Percentiles rank a stretch among this genome's conserved stretches.
phyloP scores from a whole-genome alignment of 2,329 filamentous ascomycete species.

The Claviceps sp. region DNA sequence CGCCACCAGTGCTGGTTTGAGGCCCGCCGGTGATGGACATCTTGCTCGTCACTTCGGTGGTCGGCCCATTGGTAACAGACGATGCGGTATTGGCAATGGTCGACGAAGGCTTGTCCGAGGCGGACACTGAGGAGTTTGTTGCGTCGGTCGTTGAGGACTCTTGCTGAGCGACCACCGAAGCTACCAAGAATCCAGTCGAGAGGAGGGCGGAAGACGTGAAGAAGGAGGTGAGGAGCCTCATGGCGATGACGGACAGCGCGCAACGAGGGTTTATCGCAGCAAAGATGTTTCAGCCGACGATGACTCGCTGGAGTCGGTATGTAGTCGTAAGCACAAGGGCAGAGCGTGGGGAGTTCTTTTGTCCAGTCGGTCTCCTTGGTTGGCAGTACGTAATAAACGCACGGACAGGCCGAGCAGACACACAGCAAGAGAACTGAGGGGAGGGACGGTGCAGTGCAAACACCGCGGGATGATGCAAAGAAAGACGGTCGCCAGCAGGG shows the following conservation, averaged over 20 bases:
- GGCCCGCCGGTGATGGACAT: slow-evolving; percentile 11
- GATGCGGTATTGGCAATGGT: slow-evolving; percentile 11
- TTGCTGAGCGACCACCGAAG: slow-evolving; percentile 20
- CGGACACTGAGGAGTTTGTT: slow-evolving; percentile 6
- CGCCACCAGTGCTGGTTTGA: slow-evolving; percentile 9
- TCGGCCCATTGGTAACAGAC: neutral
- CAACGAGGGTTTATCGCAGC: neutral
- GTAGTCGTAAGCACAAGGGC: neutral
- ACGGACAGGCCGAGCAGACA: neutral
- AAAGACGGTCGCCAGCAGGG: neutral
- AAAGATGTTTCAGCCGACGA: neutral
- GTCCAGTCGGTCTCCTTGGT: neutral
- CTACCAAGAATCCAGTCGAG: slow-evolving; percentile 15
- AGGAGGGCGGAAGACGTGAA: slow-evolving; percentile 15
- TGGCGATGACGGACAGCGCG: slow-evolving; percentile 3
- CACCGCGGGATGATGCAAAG: neutral
- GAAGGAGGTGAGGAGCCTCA: slow-evolving; percentile 16
- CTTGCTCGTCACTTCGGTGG: slow-evolving; percentile 6
- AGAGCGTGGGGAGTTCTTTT: neutral
- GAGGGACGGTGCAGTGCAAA: too few relatives aligned
- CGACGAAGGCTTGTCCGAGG: slow-evolving; percentile 2
- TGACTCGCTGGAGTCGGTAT: neutral
- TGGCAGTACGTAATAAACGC: neutral
- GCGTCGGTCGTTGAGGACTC: slow-evolving; percentile 2
- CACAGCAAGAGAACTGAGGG: neutral